Conservation (phyloP, 768 basidiomycete genomes). For the Asterophora parasitica region DNA sequence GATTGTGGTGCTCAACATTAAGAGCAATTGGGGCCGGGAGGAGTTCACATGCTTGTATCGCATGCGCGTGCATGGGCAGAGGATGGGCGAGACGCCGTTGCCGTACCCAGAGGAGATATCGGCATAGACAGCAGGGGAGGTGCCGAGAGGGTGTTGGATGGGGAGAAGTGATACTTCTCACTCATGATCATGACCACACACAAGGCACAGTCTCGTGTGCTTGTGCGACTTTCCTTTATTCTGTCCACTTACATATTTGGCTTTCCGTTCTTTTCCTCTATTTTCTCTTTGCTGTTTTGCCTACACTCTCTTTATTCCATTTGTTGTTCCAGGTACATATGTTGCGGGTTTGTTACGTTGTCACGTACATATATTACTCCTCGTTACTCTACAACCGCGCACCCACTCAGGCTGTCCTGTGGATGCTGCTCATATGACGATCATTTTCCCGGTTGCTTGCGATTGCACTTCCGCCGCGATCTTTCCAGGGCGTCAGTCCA, state of each 20-base stretch:
- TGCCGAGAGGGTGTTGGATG: no score
- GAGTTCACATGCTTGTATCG: constrained; percentile 89
- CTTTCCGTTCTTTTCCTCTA: not conserved
- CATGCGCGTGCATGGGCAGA: constrained; percentile 72
- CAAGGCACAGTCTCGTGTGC: not conserved
- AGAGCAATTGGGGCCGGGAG: constrained; percentile 82
- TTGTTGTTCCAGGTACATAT: constrained; percentile 6
- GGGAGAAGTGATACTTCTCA: not conserved
- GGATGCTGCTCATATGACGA: no score
- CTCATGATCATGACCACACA: constrained; percentile 6
- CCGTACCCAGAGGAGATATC: constrained; percentile 27
- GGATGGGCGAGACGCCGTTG: constrained; percentile 36
- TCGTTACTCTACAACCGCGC: no score
- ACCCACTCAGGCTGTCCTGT: no score
- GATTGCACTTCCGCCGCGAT: no score
- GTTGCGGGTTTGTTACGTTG: not conserved
- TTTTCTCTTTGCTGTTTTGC: constrained; percentile 1
- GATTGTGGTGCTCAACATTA: constrained; percentile 72
- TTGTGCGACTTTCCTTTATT: constrained; percentile 6
- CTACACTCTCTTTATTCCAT: constrained; percentile 10
- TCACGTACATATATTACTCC: no score
- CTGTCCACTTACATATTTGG: constrained; percentile 2
- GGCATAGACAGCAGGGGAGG: constrained; percentile 3
- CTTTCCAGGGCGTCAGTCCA: no score
- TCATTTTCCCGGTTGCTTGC: no score